Conservation (phyloP, 345 rosid genomes). For the Physaria fendleri region DNA sequence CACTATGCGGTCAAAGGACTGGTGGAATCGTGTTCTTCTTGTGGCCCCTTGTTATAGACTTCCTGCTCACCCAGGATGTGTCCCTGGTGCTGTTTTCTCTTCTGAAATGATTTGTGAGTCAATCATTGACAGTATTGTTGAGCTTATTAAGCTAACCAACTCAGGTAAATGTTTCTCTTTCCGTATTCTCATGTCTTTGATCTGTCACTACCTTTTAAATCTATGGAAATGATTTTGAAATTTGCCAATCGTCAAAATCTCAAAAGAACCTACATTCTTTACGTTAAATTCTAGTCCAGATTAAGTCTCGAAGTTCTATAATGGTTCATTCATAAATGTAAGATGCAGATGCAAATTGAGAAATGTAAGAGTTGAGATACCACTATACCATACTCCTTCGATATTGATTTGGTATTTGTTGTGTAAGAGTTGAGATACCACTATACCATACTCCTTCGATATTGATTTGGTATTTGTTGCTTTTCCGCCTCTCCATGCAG, state of each 20-base stretch:
- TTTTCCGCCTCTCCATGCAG: slow-evolving; percentile 41
- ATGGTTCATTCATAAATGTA: neutral
- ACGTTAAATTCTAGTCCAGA: no score
- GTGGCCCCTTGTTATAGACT: slow-evolving; percentile 78
- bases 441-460: slow-evolving; percentile 14
- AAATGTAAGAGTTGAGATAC: slow-evolving; percentile 2
- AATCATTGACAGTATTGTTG: slow-evolving; percentile 81
- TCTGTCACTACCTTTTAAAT: neutral
- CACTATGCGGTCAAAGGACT: slow-evolving; percentile 94
- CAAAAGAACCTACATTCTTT: no score
- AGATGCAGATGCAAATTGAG: neutral
- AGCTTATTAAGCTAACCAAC: slow-evolving; percentile 83
- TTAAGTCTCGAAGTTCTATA: neutral
- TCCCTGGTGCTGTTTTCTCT: slow-evolving; percentile 91
- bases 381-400: slow-evolving; percentile 13
- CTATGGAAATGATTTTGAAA: neutral
- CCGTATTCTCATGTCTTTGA: slow-evolving; percentile 17
- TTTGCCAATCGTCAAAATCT: neutral
- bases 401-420: slow-evolving; percentile 23
- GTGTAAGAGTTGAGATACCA: slow-evolving; percentile 3
- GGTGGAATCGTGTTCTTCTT: slow-evolving; percentile 99
- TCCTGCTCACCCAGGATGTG: slow-evolving; percentile 53
- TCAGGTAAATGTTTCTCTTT: slow-evolving; percentile 59
- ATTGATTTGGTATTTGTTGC: slow-evolving; percentile 22
- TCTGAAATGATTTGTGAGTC: slow-evolving; percentile 95